phyloP scores from a whole-genome alignment of 2,329 filamentous ascomycete species.

The Fusarium sp. region DNA sequence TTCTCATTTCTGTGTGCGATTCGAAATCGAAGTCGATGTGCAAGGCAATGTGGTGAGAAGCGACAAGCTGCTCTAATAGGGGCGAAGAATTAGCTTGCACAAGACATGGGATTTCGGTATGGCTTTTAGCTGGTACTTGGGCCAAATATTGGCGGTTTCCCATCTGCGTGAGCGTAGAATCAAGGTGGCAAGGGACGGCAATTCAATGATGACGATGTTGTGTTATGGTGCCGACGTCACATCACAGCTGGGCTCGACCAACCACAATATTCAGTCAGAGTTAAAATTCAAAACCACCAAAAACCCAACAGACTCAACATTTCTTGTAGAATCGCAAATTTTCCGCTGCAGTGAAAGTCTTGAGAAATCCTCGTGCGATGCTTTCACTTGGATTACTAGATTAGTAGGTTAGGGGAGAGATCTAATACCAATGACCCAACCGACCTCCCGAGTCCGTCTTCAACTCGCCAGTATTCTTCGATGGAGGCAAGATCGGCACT shows the following conservation, averaged over 20 bases:
- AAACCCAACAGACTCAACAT: not conserved
- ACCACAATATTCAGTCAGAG: not conserved
- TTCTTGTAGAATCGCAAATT: not conserved
- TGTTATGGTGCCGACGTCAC: not conserved
- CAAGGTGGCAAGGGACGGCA: conserved; percentile 7
- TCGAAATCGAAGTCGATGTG: not conserved
- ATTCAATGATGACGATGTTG: conserved; percentile 11
- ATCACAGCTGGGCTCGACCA: not conserved
- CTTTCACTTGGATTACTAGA: not conserved
- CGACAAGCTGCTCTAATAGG: not conserved
- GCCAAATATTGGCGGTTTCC: not conserved
- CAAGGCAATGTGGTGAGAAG: not conserved
- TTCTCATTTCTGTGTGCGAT: not conserved
- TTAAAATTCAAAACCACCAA: not conserved
- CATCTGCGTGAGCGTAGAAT: not conserved
- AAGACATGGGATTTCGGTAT: not conserved
- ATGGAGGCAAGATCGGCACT: too few species aligned
- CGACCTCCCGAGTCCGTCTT: not conserved
- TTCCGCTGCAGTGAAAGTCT: not conserved
- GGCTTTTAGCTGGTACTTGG: not conserved
- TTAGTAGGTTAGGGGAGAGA: not conserved
- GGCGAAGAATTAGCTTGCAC: not conserved
- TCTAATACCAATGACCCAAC: not conserved
- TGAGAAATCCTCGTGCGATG: not conserved
- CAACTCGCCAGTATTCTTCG: not conserved